A percentile compares a stretch with the other conserved stretches of the same genome.
Evolutionary conservation across 2,329 filamentous ascomycete genomes (phyloP).

Genomic region (Rhynchosporium secalis): DNA sequence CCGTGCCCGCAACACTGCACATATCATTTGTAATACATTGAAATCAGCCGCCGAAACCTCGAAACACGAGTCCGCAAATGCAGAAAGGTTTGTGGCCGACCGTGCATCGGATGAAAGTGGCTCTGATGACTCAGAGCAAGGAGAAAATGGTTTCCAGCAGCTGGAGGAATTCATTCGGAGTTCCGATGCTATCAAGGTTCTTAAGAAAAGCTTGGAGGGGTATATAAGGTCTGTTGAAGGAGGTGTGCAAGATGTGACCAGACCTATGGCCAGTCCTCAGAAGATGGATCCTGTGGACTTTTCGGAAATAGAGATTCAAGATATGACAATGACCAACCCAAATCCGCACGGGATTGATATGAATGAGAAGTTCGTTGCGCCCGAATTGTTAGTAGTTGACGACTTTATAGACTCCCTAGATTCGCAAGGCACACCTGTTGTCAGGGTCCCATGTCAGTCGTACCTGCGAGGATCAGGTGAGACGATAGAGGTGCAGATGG

Average conservation of each 20-base stretch:
- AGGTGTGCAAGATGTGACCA: neutral
- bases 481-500: neutral
- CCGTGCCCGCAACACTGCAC: neutral
- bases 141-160: neutral
- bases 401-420: too few relatives aligned
- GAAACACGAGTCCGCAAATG: neutral
- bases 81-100: neutral
- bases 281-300: neutral
- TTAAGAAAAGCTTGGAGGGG: neutral
- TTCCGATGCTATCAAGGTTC: neutral
- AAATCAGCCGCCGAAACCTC: neutral
- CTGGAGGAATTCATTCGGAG: neutral
- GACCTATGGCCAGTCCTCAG: neutral
- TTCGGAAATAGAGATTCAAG: too few relatives aligned
- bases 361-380: too few relatives aligned
- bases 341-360: too few relatives aligned
- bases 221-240: neutral
- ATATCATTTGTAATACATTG: neutral
- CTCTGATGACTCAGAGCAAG: neutral
- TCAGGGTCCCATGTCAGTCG: too few relatives aligned
- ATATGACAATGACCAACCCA: too few relatives aligned
- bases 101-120: neutral
- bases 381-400: too few relatives aligned
- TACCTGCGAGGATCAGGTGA: too few relatives aligned
- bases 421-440: too few relatives aligned